Base-by-base conservation (phyloP, 1,284 basidiomycete species). In the Ustilago loliicola region DNA sequence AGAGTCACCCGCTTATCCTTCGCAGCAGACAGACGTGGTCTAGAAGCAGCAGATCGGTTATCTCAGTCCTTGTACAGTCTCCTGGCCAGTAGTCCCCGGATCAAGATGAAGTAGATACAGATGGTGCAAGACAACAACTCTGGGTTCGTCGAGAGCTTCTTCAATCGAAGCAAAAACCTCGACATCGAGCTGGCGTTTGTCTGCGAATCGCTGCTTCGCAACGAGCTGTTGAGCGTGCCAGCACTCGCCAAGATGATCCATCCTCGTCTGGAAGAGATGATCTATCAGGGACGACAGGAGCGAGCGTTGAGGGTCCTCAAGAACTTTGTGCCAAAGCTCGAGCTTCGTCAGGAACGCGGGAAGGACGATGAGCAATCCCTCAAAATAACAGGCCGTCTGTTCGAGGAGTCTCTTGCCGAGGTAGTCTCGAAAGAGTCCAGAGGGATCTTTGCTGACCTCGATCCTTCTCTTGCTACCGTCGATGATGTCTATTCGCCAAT, bases 151-250 rank as follows among this genome's bases (percentile, higher is more conserved):
- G n/a, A 27, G 8, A 21, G 10, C 2, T 74, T 74, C 47, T 74
- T 74, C 45, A 21, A 32, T 6, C 62, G 40, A 21, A 74, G 72
- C 55, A 25, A 42, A 19, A 11, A 34, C 3, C 59, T 74, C 10
- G 21, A 21, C 17, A 54, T 74, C 45, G 62, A 74, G 25, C 34
- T 74, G 15, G 72, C 72, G 1, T 74, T 74, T 25, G 62, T 57
- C 11, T 57, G 72, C 27, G 72, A 74, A 60, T 36, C 66, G 0
- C 62, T 74, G 15, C 25, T 74, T 5, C 66, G 72, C 9, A 74
- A 74, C 42, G 72, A 69, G 57, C 62, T 74, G 1, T 25, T 74
- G 1, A 63, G 59, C 29, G 50, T 64, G 1, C 58, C 66, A 2
- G 66, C 66, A 10, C 63, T 74, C 4, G 34, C 3, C 8, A 32